Conservation (phyloP, 1,284 basidiomycete genomes). For the Ceratobasidium theobromae region DNA sequence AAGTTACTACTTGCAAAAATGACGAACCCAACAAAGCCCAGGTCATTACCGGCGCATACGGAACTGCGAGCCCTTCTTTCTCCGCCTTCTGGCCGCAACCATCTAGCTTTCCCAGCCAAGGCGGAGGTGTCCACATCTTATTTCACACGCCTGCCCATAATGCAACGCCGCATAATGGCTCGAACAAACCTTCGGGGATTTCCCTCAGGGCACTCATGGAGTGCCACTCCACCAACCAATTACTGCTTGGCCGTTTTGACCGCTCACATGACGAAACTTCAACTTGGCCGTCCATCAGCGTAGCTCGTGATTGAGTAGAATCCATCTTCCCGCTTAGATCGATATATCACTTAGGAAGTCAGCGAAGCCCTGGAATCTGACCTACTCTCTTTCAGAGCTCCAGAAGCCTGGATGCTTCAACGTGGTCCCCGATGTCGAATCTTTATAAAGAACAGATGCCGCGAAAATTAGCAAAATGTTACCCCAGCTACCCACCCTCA, state of each 20-base stretch:
- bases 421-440: constrained; percentile 16
- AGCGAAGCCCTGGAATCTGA: constrained; percentile 18
- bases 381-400: constrained; percentile 6
- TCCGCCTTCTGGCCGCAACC: background rate
- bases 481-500: constrained; percentile 5
- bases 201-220: background rate
- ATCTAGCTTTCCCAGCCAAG: background rate
- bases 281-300: background rate
- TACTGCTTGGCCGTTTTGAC: background rate
- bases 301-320: constrained; percentile 18
- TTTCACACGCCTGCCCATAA: constrained; percentile 22
- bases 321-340: constrained; percentile 28
- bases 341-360: constrained; percentile 26
- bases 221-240: background rate
- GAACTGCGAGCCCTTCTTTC: too few relatives aligned
- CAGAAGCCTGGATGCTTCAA: constrained; percentile 30
- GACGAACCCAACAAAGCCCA: background rate
- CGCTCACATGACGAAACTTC: background rate
- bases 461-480: constrained; percentile 11
- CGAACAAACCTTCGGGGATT: background rate
- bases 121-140: background rate
- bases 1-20: too few relatives aligned
- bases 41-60: too few relatives aligned
- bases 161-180: background rate
- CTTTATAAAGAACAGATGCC: constrained; percentile 25